Evolutionary conservation across 768 basidiomycete species (phyloP), one percentile per base, ranked within the genome.

Genomic region (Trametes maxima): DNA sequence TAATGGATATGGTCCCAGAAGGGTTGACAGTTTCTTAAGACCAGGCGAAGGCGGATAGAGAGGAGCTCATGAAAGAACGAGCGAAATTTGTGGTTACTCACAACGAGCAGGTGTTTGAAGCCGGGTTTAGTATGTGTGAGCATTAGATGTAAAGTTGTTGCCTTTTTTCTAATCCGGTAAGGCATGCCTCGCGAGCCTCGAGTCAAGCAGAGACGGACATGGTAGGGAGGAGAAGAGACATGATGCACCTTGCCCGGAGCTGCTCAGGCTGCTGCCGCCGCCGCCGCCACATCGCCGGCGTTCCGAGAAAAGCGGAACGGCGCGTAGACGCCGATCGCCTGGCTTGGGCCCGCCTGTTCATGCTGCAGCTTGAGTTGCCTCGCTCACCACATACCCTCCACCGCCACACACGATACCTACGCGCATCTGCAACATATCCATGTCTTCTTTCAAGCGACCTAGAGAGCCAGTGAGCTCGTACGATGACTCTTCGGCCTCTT

Each of bases 21-120:
- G 28, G 28, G 3, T 44, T 59, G 8, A 51, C 57, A 11, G 56
- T 68, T 14, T 54, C 57, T 7, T 12, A 40, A 25, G 51, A 50
- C 58, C 45, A 65, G 54, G 65, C 66, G 35, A 54, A 59, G 35
- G 52, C 35, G 54, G 54, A 56, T 25, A 47, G 69, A 19, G 54
- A 52, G 63, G 59, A 61, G 36, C 52, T 69, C 10, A 68, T 69
- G 69, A 45, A 64, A 12, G 69, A 69, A 37, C 58, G 69, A 2
- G 59, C 54, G 17, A n/a, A 28, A 8, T 66, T 65, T 50, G 58
- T 68, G 14, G 8, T 39, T 10, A 46, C 21, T 14, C 52, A 66
- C 39, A 57, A 60, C 45, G 25, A 49, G 14, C n/a, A 55, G 17
- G 24, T 57, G 8, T 65, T 68, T 39, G 62, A 54, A n/a, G 36